Evolutionary conservation across 495 filamentous ascomycete species (phyloP).

Genomic region (Aspergillus leporis): DNA sequence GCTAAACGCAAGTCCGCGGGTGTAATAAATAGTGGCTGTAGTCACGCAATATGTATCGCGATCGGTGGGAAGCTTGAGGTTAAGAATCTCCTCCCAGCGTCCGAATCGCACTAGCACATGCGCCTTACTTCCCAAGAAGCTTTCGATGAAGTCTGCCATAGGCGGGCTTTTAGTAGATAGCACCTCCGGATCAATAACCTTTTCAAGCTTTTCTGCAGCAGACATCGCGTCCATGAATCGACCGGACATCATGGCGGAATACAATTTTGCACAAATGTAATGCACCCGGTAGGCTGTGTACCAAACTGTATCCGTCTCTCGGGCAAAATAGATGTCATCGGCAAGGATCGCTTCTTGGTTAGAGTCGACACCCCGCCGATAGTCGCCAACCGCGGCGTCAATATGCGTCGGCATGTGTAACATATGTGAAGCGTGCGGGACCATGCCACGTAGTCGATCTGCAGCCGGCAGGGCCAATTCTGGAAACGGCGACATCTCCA

Average conservation of each 20-base stretch:
- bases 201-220: slow-evolving; percentile 50
- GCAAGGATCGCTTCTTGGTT: slow-evolving; percentile 56
- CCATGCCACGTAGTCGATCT: slow-evolving; percentile 56
- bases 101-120: slow-evolving; percentile 68
- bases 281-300: slow-evolving; percentile 67
- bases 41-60: slow-evolving; percentile 54
- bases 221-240: slow-evolving; percentile 53
- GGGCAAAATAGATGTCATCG: slow-evolving; percentile 55
- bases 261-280: slow-evolving; percentile 63
- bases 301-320: slow-evolving; percentile 53
- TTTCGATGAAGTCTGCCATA: slow-evolving; percentile 69
- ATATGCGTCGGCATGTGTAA: slow-evolving; percentile 70
- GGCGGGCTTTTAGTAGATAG: slow-evolving; percentile 59
- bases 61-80: slow-evolving; percentile 50
- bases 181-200: slow-evolving; percentile 53
- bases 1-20: slow-evolving; percentile 56
- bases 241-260: slow-evolving; percentile 66
- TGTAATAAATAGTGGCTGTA: slow-evolving; percentile 59
- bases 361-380: slow-evolving; percentile 53
- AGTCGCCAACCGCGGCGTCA: slow-evolving; percentile 64
- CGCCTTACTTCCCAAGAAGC: slow-evolving; percentile 55
- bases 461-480: slow-evolving; percentile 55
- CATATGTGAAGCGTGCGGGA: slow-evolving; percentile 63
- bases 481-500: slow-evolving; percentile 65
- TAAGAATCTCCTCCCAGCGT: slow-evolving; percentile 55